Conservation (phyloP, 306 rosid genomes). For the Vicia faba region DNA sequence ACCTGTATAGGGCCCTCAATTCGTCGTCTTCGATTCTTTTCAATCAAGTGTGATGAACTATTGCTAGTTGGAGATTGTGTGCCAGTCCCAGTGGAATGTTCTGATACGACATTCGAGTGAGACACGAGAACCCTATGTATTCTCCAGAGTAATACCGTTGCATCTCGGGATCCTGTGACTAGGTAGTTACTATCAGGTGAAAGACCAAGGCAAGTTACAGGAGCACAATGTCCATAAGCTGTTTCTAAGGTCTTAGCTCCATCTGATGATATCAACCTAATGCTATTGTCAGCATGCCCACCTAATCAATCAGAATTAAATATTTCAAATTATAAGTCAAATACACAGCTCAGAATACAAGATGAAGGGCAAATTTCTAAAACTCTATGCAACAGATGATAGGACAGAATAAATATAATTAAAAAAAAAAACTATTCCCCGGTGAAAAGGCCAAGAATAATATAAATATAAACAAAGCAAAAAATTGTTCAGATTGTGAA, state of each 20-base stretch:
- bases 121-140: conserved; percentile 65
- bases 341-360: conserved; percentile 27
- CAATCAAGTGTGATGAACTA: conserved; percentile 56
- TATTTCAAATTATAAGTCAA: conserved; percentile 36
- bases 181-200: conserved; percentile 86
- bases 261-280: conserved; percentile 80
- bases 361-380: conserved; percentile 10
- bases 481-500: background rate
- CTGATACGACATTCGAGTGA: conserved; percentile 60
- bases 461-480: background rate
- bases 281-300: conserved; percentile 89
- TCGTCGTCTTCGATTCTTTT: conserved; percentile 62
- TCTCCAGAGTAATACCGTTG: conserved; percentile 92
- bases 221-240: conserved; percentile 92
- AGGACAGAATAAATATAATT: background rate
- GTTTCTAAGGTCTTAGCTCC: conserved; percentile 95
- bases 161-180: conserved; percentile 91
- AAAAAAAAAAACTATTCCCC: background rate
- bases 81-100: conserved; percentile 58
- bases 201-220: conserved; percentile 90
- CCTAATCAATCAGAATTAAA: conserved; percentile 62
- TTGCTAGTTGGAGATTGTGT: conserved; percentile 51
- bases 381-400: background rate
- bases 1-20: conserved; percentile 92
- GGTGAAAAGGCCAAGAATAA: background rate